phyloP scores from a whole-genome alignment of 176 grass and related monocot species.

The Musa schizocarpa region DNA sequence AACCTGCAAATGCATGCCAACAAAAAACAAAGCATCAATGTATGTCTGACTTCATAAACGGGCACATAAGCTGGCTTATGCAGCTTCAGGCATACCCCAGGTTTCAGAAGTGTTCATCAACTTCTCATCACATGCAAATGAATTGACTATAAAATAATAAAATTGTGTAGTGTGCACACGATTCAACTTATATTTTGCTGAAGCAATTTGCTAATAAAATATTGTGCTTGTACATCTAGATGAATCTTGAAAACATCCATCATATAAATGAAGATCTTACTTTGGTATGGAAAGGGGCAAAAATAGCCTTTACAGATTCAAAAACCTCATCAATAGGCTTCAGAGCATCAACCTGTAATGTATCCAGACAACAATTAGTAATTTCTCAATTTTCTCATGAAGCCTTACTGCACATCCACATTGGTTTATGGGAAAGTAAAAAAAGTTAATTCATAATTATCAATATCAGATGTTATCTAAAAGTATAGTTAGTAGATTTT shows the following conservation, averaged over 20 bases:
- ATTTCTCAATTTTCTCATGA: not conserved
- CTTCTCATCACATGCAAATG: no score
- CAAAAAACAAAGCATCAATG: not conserved
- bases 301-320: slow-evolving; percentile 15
- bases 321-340: slow-evolving; percentile 17
- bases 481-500: no score
- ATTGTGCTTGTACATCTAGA: not conserved
- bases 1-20: not conserved
- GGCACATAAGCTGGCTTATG: no score
- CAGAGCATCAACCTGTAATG: slow-evolving; percentile 8
- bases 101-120: no score
- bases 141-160: no score
- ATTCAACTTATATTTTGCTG: no score
- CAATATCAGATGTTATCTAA: not conserved
- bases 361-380: not conserved
- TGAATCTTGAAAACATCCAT: not conserved
- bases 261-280: not conserved
- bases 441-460: not conserved
- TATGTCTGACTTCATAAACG: no score
- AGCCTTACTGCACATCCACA: not conserved
- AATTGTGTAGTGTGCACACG: no score
- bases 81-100: no score
- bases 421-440: not conserved
- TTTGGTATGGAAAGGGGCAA: not conserved
- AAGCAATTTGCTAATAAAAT: not conserved